Conservation (phyloP, 2,329 filamentous ascomycete species). For the Talaromyces sp. region DNA sequence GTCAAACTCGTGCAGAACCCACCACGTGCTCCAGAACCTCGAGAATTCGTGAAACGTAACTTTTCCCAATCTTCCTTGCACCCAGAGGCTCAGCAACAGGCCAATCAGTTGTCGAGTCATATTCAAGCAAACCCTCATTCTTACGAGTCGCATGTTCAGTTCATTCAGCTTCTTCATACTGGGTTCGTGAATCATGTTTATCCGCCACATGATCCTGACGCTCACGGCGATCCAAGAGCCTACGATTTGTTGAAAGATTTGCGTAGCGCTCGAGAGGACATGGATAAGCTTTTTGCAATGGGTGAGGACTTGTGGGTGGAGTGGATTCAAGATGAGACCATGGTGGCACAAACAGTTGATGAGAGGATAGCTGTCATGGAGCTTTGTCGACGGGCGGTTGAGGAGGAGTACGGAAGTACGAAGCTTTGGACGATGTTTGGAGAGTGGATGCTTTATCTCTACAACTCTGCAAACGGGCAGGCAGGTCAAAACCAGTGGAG, state of each 20-base stretch:
- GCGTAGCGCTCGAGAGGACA: constrained; percentile 51
- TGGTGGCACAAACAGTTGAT: constrained; percentile 54
- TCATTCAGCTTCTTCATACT: constrained; percentile 47
- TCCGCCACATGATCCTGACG: constrained; percentile 43
- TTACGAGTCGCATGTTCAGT: constrained; percentile 46
- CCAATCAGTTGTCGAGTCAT: constrained; percentile 40
- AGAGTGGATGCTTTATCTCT: constrained; percentile 58
- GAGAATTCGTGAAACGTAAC: constrained; percentile 38
- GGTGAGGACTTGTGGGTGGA: constrained; percentile 62
- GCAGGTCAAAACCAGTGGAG: constrained; percentile 41
- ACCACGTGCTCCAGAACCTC: constrained; percentile 44
- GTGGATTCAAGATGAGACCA: constrained; percentile 61
- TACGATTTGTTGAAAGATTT: constrained; percentile 49
- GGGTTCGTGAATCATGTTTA: constrained; percentile 49
- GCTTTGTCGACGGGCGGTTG: constrained; percentile 56
- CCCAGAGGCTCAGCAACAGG: constrained; percentile 39
- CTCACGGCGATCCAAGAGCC: constrained; percentile 43
- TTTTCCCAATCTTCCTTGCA: constrained; percentile 43
- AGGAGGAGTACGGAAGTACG: constrained; percentile 60
- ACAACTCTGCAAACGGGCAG: constrained; percentile 50
- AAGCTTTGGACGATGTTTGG: constrained; percentile 62
- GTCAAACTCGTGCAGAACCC: constrained; percentile 40
- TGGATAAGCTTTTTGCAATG: constrained; percentile 61
- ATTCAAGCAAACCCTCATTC: constrained; percentile 47
- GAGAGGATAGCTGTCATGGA: constrained; percentile 59